Conservation (phyloP, 352 stramenopile genomes). For the Thalassiosira mediterranea region DNA sequence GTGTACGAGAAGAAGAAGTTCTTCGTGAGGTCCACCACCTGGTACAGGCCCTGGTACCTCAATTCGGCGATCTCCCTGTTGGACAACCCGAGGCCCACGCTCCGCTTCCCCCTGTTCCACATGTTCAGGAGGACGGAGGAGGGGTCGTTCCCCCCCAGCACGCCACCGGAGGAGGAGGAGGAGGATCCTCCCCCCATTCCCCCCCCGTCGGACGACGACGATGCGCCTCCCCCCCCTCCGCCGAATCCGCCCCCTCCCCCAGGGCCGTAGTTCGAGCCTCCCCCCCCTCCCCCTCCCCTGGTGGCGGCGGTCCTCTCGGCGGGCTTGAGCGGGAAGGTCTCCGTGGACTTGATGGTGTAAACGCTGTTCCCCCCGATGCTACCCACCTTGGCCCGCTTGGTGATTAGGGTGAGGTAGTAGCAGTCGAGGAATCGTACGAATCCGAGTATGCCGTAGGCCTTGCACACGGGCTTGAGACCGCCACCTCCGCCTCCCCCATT, state of each 20-base stretch:
- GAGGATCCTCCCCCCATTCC: too few relatives aligned
- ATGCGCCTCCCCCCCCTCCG: too few relatives aligned
- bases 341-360: constrained; percentile 93
- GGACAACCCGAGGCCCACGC: constrained; percentile 74
- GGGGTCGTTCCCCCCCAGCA: constrained; percentile 59
- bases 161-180: constrained; percentile 35
- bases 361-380: constrained; percentile 95
- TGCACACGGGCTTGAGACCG: constrained; percentile 83
- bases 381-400: constrained; percentile 94
- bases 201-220: too few relatives aligned
- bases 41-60: constrained; percentile 95
- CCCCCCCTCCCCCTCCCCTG: too few relatives aligned
- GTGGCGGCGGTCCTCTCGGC: constrained; percentile 55
- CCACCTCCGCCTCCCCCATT: constrained; percentile 6
- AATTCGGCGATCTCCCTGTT: constrained; percentile 86
- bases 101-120: constrained; percentile 82
- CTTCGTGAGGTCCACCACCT: constrained; percentile 98
- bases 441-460: constrained; percentile 95
- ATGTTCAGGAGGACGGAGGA: constrained; percentile 78
- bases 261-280: too few relatives aligned
- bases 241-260: too few relatives aligned
- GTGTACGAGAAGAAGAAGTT: constrained; percentile 99
- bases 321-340: constrained; percentile 83
- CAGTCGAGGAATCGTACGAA: constrained; percentile 97
- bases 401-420: constrained; percentile 99